These are phyloP conservation scores for Tolypocladium endophyticum DNA, from an alignment of 2,329 filamentous ascomycete genomes.

Conservation along the genomic window DNA sequence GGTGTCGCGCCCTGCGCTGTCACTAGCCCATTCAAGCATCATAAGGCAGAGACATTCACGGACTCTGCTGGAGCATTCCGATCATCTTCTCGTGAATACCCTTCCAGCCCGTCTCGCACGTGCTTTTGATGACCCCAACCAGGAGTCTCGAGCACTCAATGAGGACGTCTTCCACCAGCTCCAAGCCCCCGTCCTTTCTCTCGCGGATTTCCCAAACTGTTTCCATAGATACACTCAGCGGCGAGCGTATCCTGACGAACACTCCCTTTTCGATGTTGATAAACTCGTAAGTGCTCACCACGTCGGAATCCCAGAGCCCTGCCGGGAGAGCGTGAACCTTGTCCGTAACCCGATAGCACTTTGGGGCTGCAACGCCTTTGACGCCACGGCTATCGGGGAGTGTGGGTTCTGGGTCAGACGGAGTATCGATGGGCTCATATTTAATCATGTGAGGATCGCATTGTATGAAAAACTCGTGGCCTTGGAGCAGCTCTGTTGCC, in stretches of 20 bases:
- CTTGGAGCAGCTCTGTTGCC: slow-evolving; percentile 36
- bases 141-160: slow-evolving; percentile 41
- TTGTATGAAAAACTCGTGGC: slow-evolving; percentile 39
- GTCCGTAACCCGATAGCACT: slow-evolving; percentile 37
- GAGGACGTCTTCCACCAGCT: slow-evolving; percentile 38
- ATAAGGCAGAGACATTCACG: background rate
- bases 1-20: background rate
- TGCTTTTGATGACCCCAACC: slow-evolving; percentile 35
- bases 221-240: slow-evolving; percentile 41
- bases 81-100: slow-evolving; percentile 39
- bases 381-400: slow-evolving; percentile 17
- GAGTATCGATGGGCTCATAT: slow-evolving; percentile 24
- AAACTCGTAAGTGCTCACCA: slow-evolving; percentile 44
- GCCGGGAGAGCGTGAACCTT: slow-evolving; percentile 41
- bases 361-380: slow-evolving; percentile 15
- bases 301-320: slow-evolving; percentile 43
- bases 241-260: slow-evolving; percentile 40
- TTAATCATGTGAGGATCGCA: slow-evolving; percentile 41
- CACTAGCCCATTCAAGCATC: background rate
- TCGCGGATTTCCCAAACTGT: slow-evolving; percentile 35
- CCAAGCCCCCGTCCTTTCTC: slow-evolving; percentile 19
- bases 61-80: slow-evolving; percentile 15
- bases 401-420: slow-evolving; percentile 14
- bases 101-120: slow-evolving; percentile 40
- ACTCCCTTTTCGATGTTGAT: slow-evolving; percentile 36